phyloP scores from a whole-genome alignment of 331 rosid species.

The Ulmus americana region DNA sequence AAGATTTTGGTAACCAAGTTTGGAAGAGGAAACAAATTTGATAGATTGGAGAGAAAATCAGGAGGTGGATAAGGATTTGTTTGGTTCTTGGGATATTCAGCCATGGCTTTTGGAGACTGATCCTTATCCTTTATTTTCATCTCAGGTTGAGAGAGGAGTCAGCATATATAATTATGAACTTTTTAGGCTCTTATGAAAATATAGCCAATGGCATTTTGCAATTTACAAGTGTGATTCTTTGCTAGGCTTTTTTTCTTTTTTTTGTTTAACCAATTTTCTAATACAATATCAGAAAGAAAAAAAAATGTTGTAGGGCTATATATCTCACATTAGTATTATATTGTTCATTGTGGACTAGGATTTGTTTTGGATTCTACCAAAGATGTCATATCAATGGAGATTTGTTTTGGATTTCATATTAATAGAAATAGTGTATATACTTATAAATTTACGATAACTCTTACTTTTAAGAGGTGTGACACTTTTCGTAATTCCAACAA shows the following conservation, averaged over 20 bases:
- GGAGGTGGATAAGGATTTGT: conserved; percentile 16
- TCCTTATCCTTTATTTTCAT: conserved; percentile 16
- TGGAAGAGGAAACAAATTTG: conserved; percentile 16
- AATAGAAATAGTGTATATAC: too few relatives aligned
- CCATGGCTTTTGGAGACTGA: conserved; percentile 40
- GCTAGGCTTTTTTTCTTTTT: neutral
- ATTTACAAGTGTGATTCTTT: neutral
- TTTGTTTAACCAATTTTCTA: too few relatives aligned
- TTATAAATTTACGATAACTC: too few relatives aligned
- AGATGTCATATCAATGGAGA: too few relatives aligned
- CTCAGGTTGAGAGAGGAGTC: conserved; percentile 37
- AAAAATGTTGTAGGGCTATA: too few relatives aligned
- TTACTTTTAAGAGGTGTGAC: too few relatives aligned
- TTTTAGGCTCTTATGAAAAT: conserved; percentile 34
- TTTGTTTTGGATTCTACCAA: too few relatives aligned
- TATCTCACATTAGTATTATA: too few relatives aligned
- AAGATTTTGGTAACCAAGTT: neutral
- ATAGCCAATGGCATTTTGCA: neutral
- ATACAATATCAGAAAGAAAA: too few relatives aligned
- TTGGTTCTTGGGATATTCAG: conserved; percentile 40
- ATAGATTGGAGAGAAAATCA: conserved; percentile 24
- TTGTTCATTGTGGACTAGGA: accelerated
- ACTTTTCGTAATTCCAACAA: too few relatives aligned
- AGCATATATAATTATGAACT: conserved; percentile 57
- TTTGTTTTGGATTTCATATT: too few relatives aligned